Evolutionary conservation across 176 grass and related monocot genomes (phyloP).

Genomic region (Musa troglodytarum): DNA sequence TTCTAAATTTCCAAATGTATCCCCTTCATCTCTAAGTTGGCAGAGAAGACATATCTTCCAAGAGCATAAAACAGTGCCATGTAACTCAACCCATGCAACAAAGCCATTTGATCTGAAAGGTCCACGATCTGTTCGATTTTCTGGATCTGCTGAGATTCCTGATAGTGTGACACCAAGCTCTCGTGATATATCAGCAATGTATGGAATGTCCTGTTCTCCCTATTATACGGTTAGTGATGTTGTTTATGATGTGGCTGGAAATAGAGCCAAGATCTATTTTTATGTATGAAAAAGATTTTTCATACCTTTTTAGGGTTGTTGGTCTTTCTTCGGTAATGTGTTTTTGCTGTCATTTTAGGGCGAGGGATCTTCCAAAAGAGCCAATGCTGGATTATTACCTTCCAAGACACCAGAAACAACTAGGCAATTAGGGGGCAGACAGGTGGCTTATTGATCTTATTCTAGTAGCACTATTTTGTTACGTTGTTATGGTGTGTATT

Average conservation of each 20-base stretch:
- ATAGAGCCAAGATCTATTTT: slow-evolving; percentile 1
- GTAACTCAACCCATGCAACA: slow-evolving; percentile 26
- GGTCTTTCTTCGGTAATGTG: slow-evolving; percentile 2
- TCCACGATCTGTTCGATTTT: slow-evolving; percentile 22
- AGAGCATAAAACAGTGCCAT: slow-evolving; percentile 31
- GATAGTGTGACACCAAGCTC: slow-evolving; percentile 36
- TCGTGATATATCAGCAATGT: slow-evolving; percentile 47
- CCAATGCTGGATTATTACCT: slow-evolving; percentile 22
- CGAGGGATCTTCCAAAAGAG: slow-evolving; percentile 30
- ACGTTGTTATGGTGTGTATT: not conserved
- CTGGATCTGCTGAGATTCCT: slow-evolving; percentile 24
- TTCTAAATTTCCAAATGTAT: slow-evolving; percentile 29
- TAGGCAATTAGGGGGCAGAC: slow-evolving; percentile 29
- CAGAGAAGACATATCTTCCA: slow-evolving; percentile 26
- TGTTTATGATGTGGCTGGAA: not conserved
- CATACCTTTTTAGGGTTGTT: not conserved
- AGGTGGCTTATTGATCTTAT: slow-evolving; percentile 32
- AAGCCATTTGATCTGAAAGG: slow-evolving; percentile 20
- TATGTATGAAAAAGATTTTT: not conserved
- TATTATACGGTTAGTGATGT: slow-evolving; percentile 36
- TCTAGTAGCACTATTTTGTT: not conserved
- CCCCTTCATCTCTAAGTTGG: slow-evolving; percentile 22
- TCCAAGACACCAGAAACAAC: slow-evolving; percentile 16
- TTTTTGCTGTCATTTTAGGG: slow-evolving; percentile 25
- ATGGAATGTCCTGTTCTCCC: slow-evolving; percentile 50